phyloP scores from a whole-genome alignment of 306 rosid genomes.

The Inga laurina region DNA sequence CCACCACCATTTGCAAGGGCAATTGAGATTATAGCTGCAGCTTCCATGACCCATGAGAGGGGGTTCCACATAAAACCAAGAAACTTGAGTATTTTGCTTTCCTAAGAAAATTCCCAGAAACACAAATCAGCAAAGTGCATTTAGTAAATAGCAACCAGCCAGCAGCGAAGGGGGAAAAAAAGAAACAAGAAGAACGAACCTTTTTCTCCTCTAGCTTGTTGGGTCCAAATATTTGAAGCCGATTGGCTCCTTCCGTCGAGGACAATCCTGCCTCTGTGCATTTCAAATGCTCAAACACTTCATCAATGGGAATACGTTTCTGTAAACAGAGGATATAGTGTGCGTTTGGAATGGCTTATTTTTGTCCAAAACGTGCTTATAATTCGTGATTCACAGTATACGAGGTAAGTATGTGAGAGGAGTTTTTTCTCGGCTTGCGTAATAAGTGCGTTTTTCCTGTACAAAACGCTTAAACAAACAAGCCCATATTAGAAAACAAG shows the following conservation, averaged over 20 bases:
- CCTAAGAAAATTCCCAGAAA: slow-evolving; percentile 49
- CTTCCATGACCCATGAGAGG: slow-evolving; percentile 98
- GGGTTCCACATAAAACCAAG: slow-evolving; percentile 99
- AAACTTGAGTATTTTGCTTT: slow-evolving; percentile 93
- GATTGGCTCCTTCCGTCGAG: slow-evolving; percentile 72
- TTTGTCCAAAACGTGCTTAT: too few relatives aligned
- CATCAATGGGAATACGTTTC: slow-evolving; percentile 93
- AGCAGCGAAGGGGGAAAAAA: not conserved
- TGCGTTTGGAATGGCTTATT: too few relatives aligned
- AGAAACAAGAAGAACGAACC: slow-evolving; percentile 37
- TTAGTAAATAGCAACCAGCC: not conserved
- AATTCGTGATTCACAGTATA: too few relatives aligned
- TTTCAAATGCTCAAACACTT: slow-evolving; percentile 89
- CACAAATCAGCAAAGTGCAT: slow-evolving; percentile 35
- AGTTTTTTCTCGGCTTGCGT: too few relatives aligned
- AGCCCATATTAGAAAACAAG: too few relatives aligned
- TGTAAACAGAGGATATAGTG: slow-evolving; percentile 38
- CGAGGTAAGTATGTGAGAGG: too few relatives aligned
- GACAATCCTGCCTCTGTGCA: slow-evolving; percentile 77
- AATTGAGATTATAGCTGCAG: slow-evolving; percentile 95
- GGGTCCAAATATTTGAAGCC: slow-evolving; percentile 93
- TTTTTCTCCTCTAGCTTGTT: slow-evolving; percentile 98
- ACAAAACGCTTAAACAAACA: too few relatives aligned
- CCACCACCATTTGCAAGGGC: slow-evolving; percentile 90
- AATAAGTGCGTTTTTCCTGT: too few relatives aligned